Evolutionary conservation across 176 grass and related monocot genomes (phyloP), one percentile per base, ranked within the genome.

Genomic region (Typha latifolia): DNA sequence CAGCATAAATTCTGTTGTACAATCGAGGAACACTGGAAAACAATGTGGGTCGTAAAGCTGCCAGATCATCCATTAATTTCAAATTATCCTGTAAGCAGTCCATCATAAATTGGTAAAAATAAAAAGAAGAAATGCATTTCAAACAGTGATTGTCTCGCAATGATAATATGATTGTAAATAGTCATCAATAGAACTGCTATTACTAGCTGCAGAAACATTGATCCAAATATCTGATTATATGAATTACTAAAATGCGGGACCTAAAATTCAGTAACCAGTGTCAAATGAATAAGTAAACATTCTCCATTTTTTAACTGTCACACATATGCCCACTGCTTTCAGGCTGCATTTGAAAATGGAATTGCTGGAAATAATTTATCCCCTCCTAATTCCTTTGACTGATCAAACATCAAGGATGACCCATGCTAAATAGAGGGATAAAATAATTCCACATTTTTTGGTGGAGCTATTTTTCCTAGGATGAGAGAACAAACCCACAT

Each of bases 21-120:
- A 87, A 75, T 61, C 89, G 83, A 64, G 94, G 94, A 47, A 99
- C 89, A 57, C 94, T 93, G 69, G 83, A 26, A 11, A 99, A 99
- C 62, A 99, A 34, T 18, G 94, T 99, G 66, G 94, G 94, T 65
- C 94, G 90, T 73, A 99, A 79, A 79, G 49, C 76, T 75, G 85
- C 83, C 67, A 99, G 73, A 82, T 99, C 94, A 57, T 99, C 94
- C 83, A 99, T 99, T 76, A 99, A 75, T 74, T 99, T 97, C 79
- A 97, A 76, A 74, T 87, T 99, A 82, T 99, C 93, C 93, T 97
- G 84, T 16, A 73, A 76, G 66, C 66, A 62, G 74, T 48, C 59
- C 69, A 72, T 49, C 27, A 74, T 32, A 19, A 72, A 49, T 53
- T 34, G 49, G 62, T 37, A 75, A 66, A 67, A 69, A 6, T 12